Percentiles rank a stretch among this genome's conserved stretches.
phyloP scores from a whole-genome alignment of 495 filamentous ascomycete species.

The Hypoxylon intermedium region DNA sequence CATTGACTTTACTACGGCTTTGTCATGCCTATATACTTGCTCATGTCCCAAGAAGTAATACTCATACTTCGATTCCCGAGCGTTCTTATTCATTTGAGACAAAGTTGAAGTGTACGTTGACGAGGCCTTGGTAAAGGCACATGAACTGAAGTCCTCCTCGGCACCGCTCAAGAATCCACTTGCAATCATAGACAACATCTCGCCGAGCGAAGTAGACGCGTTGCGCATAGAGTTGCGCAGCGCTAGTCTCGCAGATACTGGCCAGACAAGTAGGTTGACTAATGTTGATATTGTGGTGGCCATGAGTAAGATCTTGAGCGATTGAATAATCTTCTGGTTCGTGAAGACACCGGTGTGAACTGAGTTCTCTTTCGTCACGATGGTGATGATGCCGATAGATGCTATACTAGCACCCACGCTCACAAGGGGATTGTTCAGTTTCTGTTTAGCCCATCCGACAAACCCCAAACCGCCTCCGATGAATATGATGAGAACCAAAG shows the following conservation, averaged over 20 bases:
- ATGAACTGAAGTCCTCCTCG: slow-evolving; percentile 73
- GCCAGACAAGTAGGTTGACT: slow-evolving; percentile 81
- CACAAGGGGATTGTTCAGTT: slow-evolving; percentile 81
- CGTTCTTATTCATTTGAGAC: slow-evolving; percentile 74
- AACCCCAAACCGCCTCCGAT: slow-evolving; percentile 89
- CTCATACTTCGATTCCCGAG: slow-evolving; percentile 88
- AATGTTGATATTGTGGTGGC: slow-evolving; percentile 75
- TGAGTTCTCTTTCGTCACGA: slow-evolving; percentile 90
- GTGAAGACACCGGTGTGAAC: slow-evolving; percentile 82
- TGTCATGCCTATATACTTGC: slow-evolving; percentile 78
- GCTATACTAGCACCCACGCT: slow-evolving; percentile 90
- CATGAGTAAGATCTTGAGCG: slow-evolving; percentile 90
- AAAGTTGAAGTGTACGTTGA: slow-evolving; percentile 73
- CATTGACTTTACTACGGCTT: slow-evolving; percentile 80
- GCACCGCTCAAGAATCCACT: slow-evolving; percentile 84
- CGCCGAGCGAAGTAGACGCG: slow-evolving; percentile 76
- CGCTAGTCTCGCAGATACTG: slow-evolving; percentile 77
- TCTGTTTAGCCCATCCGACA: slow-evolving; percentile 92
- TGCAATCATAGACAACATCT: slow-evolving; percentile 83
- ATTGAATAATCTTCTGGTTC: slow-evolving; percentile 82
- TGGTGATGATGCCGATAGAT: slow-evolving; percentile 88
- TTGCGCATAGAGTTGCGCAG: slow-evolving; percentile 78
- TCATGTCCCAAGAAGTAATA: slow-evolving; percentile 87
- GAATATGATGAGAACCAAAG: slow-evolving; percentile 82
- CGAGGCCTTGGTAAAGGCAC: slow-evolving; percentile 70